phyloP scores from a whole-genome alignment of 2,329 filamentous ascomycete genomes.

The Paraphoma chrysanthemicola region DNA sequence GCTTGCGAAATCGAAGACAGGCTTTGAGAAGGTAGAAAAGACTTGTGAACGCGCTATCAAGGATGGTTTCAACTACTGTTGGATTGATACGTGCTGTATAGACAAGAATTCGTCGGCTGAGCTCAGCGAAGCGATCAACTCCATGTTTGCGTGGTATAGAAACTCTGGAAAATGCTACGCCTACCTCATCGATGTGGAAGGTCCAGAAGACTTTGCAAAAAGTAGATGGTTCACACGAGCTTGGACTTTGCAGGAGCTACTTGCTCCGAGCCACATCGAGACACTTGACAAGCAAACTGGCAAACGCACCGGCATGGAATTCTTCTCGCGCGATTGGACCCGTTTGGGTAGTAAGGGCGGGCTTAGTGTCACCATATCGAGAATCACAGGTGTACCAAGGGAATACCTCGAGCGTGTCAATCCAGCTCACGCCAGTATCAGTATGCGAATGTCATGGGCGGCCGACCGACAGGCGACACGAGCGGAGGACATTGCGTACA shows the following conservation, averaged over 20 bases:
- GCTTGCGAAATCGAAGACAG: constrained; percentile 13
- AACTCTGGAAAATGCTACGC: constrained; percentile 18
- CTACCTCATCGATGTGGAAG: constrained; percentile 16
- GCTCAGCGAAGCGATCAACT: constrained; percentile 22
- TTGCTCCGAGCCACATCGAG: constrained; percentile 15
- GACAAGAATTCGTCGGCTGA: constrained; percentile 25
- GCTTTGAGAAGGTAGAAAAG: constrained; percentile 23
- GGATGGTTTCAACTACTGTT: constrained; percentile 12
- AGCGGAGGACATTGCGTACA: constrained; percentile 29
- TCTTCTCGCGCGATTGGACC: constrained; percentile 14
- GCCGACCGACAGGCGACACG: constrained; percentile 20
- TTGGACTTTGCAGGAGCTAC: constrained; percentile 28
- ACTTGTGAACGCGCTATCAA: constrained; percentile 10
- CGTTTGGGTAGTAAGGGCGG: constrained; percentile 6
- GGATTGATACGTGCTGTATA: constrained; percentile 31
- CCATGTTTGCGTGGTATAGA: constrained; percentile 26
- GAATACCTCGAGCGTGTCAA: constrained; percentile 9
- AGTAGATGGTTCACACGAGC: constrained; percentile 17
- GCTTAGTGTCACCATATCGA: background rate
- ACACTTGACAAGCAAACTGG: background rate
- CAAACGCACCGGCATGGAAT: constrained; percentile 6
- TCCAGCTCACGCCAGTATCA: constrained; percentile 13
- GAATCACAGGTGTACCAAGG: constrained; percentile 7
- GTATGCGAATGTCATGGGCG: constrained; percentile 30
- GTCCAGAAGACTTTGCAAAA: background rate